Percentiles rank a stretch among this genome's conserved stretches.
Conservation (phyloP, 1,284 basidiomycete species). For the Athelia psychrophila region DNA sequence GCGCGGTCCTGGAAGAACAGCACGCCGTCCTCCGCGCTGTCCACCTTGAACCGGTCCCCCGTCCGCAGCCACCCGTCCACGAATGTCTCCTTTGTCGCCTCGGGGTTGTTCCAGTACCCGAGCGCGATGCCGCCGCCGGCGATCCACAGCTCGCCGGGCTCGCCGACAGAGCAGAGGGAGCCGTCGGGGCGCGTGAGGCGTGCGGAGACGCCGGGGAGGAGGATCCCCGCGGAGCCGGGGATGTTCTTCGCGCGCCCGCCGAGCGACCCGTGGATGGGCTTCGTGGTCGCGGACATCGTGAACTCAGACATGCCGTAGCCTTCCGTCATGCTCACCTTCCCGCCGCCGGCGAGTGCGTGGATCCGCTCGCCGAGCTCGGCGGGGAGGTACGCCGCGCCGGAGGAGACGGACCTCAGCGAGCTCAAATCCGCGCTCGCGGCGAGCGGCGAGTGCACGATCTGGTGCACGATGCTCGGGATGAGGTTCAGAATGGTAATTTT, state of each 20-base stretch:
- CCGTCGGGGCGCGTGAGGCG: conserved; percentile 61
- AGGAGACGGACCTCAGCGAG: conserved; percentile 40
- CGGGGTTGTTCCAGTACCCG: conserved; percentile 71
- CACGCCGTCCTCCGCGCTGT: conserved; percentile 51
- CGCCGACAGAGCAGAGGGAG: conserved; percentile 47
- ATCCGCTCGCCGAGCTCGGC: conserved; percentile 47
- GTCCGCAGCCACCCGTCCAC: conserved; percentile 68
- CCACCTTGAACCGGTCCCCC: conserved; percentile 64
- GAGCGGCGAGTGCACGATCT: conserved; percentile 55
- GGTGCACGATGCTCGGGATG: conserved; percentile 66
- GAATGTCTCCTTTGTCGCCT: conserved; percentile 65
- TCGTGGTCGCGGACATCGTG: conserved; percentile 50
- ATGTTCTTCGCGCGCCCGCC: conserved; percentile 39
- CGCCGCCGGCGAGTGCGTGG: conserved; percentile 30
- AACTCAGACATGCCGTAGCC: conserved; percentile 77
- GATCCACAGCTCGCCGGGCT: conserved; percentile 66
- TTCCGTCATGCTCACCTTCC: conserved; percentile 35
- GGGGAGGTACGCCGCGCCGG: conserved; percentile 69
- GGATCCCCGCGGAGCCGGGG: conserved; percentile 51
- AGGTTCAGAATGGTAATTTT: conserved; percentile 46
- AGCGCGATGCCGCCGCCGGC: conserved; percentile 49
- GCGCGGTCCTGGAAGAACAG: conserved; percentile 51
- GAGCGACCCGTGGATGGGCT: conserved; percentile 45
- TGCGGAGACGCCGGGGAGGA: conserved; percentile 62
- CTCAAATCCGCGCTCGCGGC: conserved; percentile 51